Percentiles rank a stretch among this genome's conserved stretches.
phyloP scores from a whole-genome alignment of 805 yeast genomes.

The Lipomyces anomalus region DNA sequence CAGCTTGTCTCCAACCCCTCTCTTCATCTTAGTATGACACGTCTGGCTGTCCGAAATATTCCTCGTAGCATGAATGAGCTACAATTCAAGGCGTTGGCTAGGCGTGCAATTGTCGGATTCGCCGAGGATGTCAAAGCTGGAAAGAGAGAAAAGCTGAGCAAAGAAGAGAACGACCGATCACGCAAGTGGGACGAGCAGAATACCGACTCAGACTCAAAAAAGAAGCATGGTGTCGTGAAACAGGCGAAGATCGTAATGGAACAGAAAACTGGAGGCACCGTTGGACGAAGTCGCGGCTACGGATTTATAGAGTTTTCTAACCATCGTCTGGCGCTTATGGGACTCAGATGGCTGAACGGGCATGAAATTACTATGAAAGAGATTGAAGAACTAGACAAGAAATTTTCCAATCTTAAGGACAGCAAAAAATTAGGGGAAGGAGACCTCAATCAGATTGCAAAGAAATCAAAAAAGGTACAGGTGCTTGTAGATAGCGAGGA shows the following conservation, averaged over 20 bases:
- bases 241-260: conserved; percentile 93
- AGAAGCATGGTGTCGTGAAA: conserved; percentile 82
- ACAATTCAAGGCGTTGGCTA: conserved; percentile 82
- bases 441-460: conserved; percentile 26
- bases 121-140: conserved; percentile 79
- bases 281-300: conserved; percentile 96
- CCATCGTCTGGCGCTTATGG: conserved; percentile 91
- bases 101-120: conserved; percentile 90
- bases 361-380: conserved; percentile 55
- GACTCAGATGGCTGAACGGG: conserved; percentile 93
- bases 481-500: conserved; percentile 16
- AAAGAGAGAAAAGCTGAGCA: conserved; percentile 74
- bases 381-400: conserved; percentile 31
- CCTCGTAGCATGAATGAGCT: conserved; percentile 90
- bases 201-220: conserved; percentile 54
- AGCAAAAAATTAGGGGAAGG: conserved; percentile 15
- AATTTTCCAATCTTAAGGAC: conserved; percentile 49
- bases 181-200: conserved; percentile 54
- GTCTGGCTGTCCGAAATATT: conserved; percentile 88
- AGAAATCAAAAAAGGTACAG: conserved; percentile 9
- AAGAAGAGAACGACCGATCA: conserved; percentile 83
- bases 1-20: conserved; percentile 88
- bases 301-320: conserved; percentile 92
- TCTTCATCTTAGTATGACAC: conserved; percentile 85
- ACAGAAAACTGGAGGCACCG: conserved; percentile 79